Base-by-base conservation (phyloP, 2,329 filamentous ascomycete genomes). In the Parascedosporium putredinis region DNA sequence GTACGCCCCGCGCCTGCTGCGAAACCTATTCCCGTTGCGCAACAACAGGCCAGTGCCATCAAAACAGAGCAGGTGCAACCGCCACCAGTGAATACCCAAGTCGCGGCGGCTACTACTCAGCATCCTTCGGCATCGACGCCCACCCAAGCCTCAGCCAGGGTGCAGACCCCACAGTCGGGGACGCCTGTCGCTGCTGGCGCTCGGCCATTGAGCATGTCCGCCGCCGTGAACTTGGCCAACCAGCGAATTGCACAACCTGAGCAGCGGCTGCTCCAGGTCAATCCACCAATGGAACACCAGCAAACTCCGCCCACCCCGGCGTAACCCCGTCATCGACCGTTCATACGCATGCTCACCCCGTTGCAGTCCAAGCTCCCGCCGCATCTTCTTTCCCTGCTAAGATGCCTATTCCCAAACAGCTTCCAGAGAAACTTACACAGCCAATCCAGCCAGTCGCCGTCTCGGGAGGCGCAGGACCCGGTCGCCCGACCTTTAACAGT, bases 401-500 rank as follows among this genome's bases (percentile, higher is more conserved):
- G 62, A 85, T 93, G 71, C 83, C 83, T 0, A 95, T 95, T 46
- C 84, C 88, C 2, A 95, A 94, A 66, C 81, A 78, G 34, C 75
- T 97, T 2, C 78, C 75, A 4, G 78, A 81, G 50, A 75, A 76
- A 45, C 83, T 85, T 43, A 79, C 84, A 5, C 75, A 81, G 48
- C 74, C 83, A 40, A 87, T 88, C 4, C 76, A 82, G 53, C 83
- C 89, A 2, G 89, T 95, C 20, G 65, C 75, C 9, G 83, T 91
- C 27, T 73, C 70, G 16, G 76, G 75, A n/a, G 82, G 76, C 34
- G 70, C 76, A 18, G 70, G 79, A 67, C 55, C 79, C 69, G 62
- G 78, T 68, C 83, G 93, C 6, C 93, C 93, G n/a, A 95, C 91
- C 0, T 78, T 93, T 60, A 83, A 81, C 16, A 85, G 85, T 46